Evolutionary conservation across 768 basidiomycete species (phyloP), one percentile per base, ranked within the genome.

Genomic region (Amanita pseudoporphyria): DNA sequence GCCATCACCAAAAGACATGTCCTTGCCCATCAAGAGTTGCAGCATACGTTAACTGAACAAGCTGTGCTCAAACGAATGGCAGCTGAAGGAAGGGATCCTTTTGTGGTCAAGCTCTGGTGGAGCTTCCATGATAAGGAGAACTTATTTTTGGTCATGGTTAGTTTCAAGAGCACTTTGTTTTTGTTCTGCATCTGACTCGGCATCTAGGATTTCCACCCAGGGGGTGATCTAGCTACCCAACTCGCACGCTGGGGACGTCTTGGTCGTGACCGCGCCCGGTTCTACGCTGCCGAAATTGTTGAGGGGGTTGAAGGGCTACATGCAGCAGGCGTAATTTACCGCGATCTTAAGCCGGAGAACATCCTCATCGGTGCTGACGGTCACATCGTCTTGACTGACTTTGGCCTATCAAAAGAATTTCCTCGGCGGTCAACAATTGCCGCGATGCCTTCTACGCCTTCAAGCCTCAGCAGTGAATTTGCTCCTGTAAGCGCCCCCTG

Each of bases 41-140:
- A 88, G 60, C 96, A 98, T 67, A 98, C 95, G 2, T 73, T 96
- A 54, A 95, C 94, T 3, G 96, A 99, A 67, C 92, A 98, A 65
- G 84, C 88, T 6, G 95, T 99, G 28, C 68, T 99, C 61, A 93
- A 89, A 67, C 76, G 89, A 37, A 94, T 97, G 86, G 87, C 92
- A 1, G 88, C 90, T 3, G 82, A 86, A 58, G 78, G 81, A 51
- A 76, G 78, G 57, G 92, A 97, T 62, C 92, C 92, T 9, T 99
- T 98, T 64, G 88, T 98, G 46, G 91, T 97, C 53, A 90, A 86
- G 64, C 78, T 99, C 14, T 89, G 91, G 81, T 94, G 89, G 86
- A 87, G 87, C 66, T 99, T 98, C 71, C 94, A 97, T 66, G 94
- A 98, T 68, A 87, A 88, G 68, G 92, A 97, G 64, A 95, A 96